Percentiles rank a stretch among this genome's conserved stretches.
Evolutionary conservation across 225 moss, liverwort and hornwort species (phyloP).

Genomic region (Asterella californica): DNA sequence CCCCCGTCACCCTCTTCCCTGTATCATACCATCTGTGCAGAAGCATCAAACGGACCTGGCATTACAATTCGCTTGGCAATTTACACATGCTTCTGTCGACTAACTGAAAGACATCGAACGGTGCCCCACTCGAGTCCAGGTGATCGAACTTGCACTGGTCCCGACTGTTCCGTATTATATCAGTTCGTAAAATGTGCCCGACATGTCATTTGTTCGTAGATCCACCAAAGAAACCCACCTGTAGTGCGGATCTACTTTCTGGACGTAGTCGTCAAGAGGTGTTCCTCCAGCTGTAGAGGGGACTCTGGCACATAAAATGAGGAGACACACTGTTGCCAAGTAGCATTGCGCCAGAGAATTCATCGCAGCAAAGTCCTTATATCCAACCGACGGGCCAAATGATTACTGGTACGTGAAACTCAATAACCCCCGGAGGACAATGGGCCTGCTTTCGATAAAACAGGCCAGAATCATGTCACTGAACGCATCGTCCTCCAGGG

Average conservation of each 20-base stretch:
- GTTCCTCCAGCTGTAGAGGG: slow-evolving; percentile 13
- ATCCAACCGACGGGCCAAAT: background rate
- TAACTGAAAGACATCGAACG: background rate
- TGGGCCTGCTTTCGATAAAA: slow-evolving; percentile 12
- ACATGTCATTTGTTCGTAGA: background rate
- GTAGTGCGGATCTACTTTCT: slow-evolving; percentile 59
- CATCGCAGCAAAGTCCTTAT: slow-evolving; percentile 17
- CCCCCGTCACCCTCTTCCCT: slow-evolving; percentile 62
- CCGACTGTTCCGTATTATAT: background rate
- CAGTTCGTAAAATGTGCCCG: no score
- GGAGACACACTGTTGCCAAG: slow-evolving; percentile 12
- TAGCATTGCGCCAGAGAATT: slow-evolving; percentile 12
- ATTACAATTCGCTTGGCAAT: background rate
- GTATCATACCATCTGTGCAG: slow-evolving; percentile 80
- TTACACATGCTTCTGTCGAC: background rate
- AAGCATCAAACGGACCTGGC: slow-evolving; percentile 5
- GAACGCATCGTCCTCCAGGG: slow-evolving; percentile 18
- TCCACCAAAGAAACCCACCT: slow-evolving; percentile 39
- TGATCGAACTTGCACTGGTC: background rate
- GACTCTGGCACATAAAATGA: slow-evolving; percentile 8
- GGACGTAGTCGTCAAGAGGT: slow-evolving; percentile 80
- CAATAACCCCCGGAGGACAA: slow-evolving; percentile 22
- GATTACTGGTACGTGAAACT: background rate
- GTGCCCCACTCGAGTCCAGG: background rate
- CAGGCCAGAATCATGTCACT: background rate